Conservation (phyloP, 1,284 basidiomycete species). For the Caloboletus firmus region DNA sequence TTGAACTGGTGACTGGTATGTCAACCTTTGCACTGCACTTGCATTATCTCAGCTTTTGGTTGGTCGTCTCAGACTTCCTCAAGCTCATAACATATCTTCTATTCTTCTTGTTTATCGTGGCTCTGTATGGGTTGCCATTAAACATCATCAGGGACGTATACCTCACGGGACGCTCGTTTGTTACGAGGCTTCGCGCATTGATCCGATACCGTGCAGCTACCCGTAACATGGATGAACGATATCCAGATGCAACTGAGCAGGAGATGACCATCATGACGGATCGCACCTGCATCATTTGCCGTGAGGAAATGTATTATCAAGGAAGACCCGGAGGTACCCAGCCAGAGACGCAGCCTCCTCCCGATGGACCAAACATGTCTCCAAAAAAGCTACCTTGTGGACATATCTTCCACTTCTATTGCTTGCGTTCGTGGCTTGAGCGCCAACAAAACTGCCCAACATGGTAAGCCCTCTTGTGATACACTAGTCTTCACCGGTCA, state of each 20-base stretch:
- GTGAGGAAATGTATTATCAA: conserved; percentile 87
- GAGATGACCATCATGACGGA: conserved; percentile 84
- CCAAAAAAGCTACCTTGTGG: conserved; percentile 97
- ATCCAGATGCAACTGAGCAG: conserved; percentile 89
- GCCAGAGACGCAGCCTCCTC: conserved; percentile 33
- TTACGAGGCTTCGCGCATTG: conserved; percentile 83
- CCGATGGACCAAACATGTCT: conserved; percentile 86
- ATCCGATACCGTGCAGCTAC: conserved; percentile 93
- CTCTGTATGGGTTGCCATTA: conserved; percentile 93
- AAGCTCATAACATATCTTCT: conserved; percentile 91
- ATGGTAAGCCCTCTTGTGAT: conserved; percentile 62
- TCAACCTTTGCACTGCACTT: conserved; percentile 20
- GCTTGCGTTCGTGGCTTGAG: conserved; percentile 96
- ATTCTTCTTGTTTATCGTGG: conserved; percentile 92
- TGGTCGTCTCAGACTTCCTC: conserved; percentile 69
- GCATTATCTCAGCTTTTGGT: background rate
- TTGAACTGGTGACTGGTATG: conserved; percentile 87
- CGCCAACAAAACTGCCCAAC: conserved; percentile 95
- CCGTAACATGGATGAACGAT: conserved; percentile 94
- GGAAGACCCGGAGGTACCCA: conserved; percentile 37
- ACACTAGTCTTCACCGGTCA: conserved; percentile 3
- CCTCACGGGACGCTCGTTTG: conserved; percentile 89
- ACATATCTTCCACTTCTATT: conserved; percentile 98
- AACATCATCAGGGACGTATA: conserved; percentile 98
- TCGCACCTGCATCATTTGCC: conserved; percentile 95